Percentiles rank a stretch among this genome's conserved stretches.
These are phyloP conservation scores for Fomitopsis pinicola DNA, from an alignment of 1,284 basidiomycete species.

Conservation along the genomic window DNA sequence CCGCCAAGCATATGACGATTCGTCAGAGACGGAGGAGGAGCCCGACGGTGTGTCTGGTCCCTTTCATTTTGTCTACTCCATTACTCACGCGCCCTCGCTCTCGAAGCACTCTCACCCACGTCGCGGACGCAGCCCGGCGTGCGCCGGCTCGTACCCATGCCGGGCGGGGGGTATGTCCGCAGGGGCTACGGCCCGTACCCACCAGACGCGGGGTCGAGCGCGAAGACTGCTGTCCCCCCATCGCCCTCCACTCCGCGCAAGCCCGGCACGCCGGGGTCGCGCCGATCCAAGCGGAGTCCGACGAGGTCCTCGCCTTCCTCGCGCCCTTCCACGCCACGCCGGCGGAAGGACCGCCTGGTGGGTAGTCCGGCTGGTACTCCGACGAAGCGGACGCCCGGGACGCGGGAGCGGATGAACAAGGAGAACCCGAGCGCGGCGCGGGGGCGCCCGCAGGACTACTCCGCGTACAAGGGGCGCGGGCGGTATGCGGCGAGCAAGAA, in stretches of 20 bases:
- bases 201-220: neutral
- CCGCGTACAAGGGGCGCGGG: conserved; percentile 21
- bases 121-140: neutral
- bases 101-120: neutral
- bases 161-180: neutral
- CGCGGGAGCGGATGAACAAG: conserved; percentile 23
- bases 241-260: neutral
- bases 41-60: conserved; percentile 12
- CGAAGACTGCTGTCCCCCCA: neutral
- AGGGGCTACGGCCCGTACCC: neutral
- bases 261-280: neutral
- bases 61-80: too few species aligned
- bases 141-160: neutral
- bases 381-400: neutral
- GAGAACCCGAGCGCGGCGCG: conserved; percentile 9
- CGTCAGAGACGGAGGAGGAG: conserved; percentile 21
- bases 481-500: conserved; percentile 14
- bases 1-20: conserved; percentile 7
- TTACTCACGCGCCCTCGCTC: neutral
- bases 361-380: neutral
- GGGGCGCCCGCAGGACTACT: conserved; percentile 14
- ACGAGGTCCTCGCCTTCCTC: neutral
- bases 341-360: neutral
- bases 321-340: neutral
- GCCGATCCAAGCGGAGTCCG: neutral